A percentile compares a stretch with the other conserved stretches of the same genome.
phyloP scores from a whole-genome alignment of 441 rosid species.

The Arabidopsis lyrata region DNA sequence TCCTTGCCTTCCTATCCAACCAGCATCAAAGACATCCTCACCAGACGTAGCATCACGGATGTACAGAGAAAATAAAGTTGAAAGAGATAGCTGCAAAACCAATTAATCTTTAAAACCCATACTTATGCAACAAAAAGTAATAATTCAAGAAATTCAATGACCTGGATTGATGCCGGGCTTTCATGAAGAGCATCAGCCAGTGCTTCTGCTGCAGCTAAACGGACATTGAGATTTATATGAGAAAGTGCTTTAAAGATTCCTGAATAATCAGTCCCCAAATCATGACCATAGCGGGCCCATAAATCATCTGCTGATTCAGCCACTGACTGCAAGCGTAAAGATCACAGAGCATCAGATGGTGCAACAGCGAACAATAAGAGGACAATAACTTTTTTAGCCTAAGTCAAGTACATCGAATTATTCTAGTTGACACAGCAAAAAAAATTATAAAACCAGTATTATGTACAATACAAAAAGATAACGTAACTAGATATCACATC shows the following conservation, averaged over 20 bases:
- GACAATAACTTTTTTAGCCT: conserved; percentile 18
- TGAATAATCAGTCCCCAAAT: conserved; percentile 89
- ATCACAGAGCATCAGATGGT: conserved; percentile 30
- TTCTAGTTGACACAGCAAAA: neutral
- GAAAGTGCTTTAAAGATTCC: conserved; percentile 87
- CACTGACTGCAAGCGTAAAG: conserved; percentile 64
- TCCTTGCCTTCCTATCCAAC: conserved; percentile 98
- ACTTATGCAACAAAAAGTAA: conserved; percentile 30
- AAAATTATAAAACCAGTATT: neutral
- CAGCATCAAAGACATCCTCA: conserved; percentile 73
- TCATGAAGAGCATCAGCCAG: conserved; percentile 99
- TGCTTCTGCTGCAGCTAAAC: conserved; percentile 96
- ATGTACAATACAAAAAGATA: conserved; percentile 3
- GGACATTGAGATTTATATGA: conserved; percentile 81
- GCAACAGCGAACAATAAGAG: neutral
- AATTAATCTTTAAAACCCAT: conserved; percentile 41
- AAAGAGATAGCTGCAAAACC: conserved; percentile 82
- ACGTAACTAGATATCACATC: conserved; percentile 11
- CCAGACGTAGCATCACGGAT: conserved; percentile 72
- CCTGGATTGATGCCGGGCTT: conserved; percentile 89
- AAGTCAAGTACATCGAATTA: conserved; percentile 15
- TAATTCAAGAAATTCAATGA: conserved; percentile 40
- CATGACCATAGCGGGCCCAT: conserved; percentile 97
- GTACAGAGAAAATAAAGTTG: conserved; percentile 91
- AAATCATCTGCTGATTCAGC: conserved; percentile 96